Evolutionary conservation across 495 filamentous ascomycete genomes (phyloP).

Genomic region (Trichoderma asperelloides): DNA sequence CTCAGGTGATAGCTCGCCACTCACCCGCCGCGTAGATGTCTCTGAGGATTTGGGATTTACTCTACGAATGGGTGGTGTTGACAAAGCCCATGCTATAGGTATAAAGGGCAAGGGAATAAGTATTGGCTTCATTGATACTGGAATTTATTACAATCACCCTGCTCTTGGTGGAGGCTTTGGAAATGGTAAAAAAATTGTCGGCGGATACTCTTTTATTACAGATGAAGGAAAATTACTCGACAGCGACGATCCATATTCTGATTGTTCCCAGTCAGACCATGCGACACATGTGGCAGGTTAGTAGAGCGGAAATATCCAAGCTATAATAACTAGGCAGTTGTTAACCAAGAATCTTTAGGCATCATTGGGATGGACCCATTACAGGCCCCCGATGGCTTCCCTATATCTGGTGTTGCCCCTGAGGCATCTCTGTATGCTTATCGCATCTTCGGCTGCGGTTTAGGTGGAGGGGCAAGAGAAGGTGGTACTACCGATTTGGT

Average conservation of each 20-base stretch:
- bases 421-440: not conserved
- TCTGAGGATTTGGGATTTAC: not conserved
- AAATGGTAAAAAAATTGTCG: constrained; percentile 30
- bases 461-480: not conserved
- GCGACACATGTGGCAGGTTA: not conserved
- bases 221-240: not conserved
- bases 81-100: constrained; percentile 9
- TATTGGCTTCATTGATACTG: constrained; percentile 34
- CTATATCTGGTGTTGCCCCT: not conserved
- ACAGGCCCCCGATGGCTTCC: not conserved
- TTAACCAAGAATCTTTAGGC: not conserved
- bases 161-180: constrained; percentile 40
- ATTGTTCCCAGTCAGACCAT: not conserved
- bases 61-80: not conserved
- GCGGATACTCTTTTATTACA: not conserved
- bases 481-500: not conserved
- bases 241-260: not conserved
- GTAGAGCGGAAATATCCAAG: not conserved
- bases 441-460: not conserved
- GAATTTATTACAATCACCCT: constrained; percentile 40
- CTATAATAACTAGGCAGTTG: not conserved
- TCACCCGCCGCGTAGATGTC: not conserved
- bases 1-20: not conserved
- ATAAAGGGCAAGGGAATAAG: constrained; percentile 25
- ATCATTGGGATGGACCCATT: not conserved